A percentile compares a stretch with the other conserved stretches of the same genome.
Evolutionary conservation across 148 eudicot species (phyloP).

Genomic region (Rhododendron ferrugineum): DNA sequence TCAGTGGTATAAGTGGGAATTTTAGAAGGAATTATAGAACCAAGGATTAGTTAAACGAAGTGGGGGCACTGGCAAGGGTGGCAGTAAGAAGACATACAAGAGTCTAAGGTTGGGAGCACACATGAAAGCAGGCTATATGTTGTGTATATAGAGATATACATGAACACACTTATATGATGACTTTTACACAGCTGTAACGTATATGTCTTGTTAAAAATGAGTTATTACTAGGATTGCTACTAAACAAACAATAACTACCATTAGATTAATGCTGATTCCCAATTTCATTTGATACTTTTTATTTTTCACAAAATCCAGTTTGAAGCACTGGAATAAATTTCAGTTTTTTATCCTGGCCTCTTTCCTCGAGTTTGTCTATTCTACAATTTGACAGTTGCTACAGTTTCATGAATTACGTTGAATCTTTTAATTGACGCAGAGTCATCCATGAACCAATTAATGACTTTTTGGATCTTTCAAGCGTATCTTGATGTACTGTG

Average conservation of each 20-base stretch:
- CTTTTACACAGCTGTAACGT: neutral
- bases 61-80: neutral
- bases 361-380: neutral
- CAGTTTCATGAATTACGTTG: neutral
- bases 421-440: neutral
- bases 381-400: neutral
- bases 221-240: neutral
- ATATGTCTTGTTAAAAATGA: neutral
- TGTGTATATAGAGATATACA: neutral
- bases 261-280: neutral
- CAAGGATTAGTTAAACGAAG: neutral
- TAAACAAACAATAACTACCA: neutral
- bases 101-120: neutral
- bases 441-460: neutral
- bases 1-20: constrained; percentile 7
- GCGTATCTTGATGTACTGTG: neutral
- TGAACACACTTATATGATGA: neutral
- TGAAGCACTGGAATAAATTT: neutral
- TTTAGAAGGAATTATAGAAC: neutral
- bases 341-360: neutral
- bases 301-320: neutral
- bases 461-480: neutral
- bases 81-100: neutral
- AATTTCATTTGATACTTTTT: neutral
- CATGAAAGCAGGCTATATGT: neutral